Percentiles rank a stretch among this genome's conserved stretches.
These are phyloP conservation scores for Pyrenochaeta sp. DNA, from an alignment of 2,329 filamentous ascomycete genomes.

Conservation along the genomic window DNA sequence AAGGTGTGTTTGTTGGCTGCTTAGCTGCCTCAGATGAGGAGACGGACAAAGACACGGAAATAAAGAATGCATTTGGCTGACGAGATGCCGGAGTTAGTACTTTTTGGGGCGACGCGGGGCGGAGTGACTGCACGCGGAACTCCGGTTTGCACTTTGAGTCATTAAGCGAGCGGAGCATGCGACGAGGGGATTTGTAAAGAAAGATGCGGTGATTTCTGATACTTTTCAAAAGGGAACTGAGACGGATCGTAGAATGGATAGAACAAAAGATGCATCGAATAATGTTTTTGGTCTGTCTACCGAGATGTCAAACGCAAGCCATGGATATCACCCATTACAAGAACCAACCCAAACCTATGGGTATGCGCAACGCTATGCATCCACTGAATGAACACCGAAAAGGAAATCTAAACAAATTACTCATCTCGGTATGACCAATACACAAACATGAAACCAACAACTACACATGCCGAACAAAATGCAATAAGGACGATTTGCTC, in stretches of 20 bases:
- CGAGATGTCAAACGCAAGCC: neutral
- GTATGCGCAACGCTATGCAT: constrained; percentile 23
- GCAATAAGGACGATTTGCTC: neutral
- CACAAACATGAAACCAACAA: neutral
- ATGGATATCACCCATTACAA: constrained; percentile 5
- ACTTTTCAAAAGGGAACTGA: neutral
- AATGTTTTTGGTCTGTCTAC: neutral
- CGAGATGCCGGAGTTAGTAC: too few relatives aligned
- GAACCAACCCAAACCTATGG: constrained; percentile 7
- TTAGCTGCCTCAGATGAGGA: neutral
- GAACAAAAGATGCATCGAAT: neutral
- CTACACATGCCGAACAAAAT: neutral
- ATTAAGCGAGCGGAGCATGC: too few relatives aligned
- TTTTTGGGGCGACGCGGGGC: too few relatives aligned
- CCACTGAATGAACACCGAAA: constrained; percentile 2
- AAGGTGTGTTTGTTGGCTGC: neutral
- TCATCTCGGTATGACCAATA: neutral
- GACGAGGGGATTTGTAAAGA: too few relatives aligned
- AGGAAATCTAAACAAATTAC: neutral
- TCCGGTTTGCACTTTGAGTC: too few relatives aligned
- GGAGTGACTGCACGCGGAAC: too few relatives aligned
- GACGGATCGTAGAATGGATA: neutral
- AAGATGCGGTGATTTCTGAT: too few relatives aligned
- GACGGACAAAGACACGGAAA: neutral
- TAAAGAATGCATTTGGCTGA: neutral